A percentile compares a stretch with the other conserved stretches of the same genome.
phyloP scores from a whole-genome alignment of 306 rosid genomes.

The Dryas alaskensis region DNA sequence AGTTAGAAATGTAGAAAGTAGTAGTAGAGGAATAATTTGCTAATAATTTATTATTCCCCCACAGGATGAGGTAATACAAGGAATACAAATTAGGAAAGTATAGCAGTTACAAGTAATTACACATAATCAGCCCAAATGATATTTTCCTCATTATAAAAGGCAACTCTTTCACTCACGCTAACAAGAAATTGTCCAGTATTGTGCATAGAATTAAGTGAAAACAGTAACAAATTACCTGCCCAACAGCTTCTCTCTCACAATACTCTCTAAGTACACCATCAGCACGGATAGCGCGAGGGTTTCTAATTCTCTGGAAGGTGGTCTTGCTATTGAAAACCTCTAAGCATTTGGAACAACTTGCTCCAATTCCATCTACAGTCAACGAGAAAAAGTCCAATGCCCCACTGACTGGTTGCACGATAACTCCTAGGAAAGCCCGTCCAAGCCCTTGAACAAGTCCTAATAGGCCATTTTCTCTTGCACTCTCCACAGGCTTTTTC shows the following conservation, averaged over 20 bases:
- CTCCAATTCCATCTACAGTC: constrained; percentile 98
- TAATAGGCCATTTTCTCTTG: constrained; percentile 82
- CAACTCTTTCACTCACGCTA: no score
- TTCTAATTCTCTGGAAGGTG: constrained; percentile 67
- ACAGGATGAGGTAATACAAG: no score
- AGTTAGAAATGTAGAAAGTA: neutral
- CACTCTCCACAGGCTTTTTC: constrained; percentile 93
- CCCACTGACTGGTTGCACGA: constrained; percentile 96
- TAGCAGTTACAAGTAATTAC: no score
- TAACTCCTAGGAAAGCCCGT: constrained; percentile 81
- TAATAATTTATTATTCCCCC: no score
- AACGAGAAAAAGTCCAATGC: constrained; percentile 94
- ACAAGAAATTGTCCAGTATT: constrained; percentile 4
- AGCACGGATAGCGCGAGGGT: constrained; percentile 74
- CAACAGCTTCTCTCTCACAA: constrained; percentile 83
- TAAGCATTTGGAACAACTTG: constrained; percentile 92
- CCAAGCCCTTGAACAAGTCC: constrained; percentile 96
- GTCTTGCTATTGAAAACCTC: constrained; percentile 73
- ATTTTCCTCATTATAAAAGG: no score
- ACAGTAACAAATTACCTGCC: constrained; percentile 61
- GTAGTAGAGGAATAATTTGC: no score
- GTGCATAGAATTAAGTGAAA: constrained; percentile 9
- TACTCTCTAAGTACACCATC: constrained; percentile 77
- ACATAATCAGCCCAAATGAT: no score
- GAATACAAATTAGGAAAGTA: no score